Base-by-base conservation (phyloP, 2,329 filamentous ascomycete species). In the Penicillium italicum region DNA sequence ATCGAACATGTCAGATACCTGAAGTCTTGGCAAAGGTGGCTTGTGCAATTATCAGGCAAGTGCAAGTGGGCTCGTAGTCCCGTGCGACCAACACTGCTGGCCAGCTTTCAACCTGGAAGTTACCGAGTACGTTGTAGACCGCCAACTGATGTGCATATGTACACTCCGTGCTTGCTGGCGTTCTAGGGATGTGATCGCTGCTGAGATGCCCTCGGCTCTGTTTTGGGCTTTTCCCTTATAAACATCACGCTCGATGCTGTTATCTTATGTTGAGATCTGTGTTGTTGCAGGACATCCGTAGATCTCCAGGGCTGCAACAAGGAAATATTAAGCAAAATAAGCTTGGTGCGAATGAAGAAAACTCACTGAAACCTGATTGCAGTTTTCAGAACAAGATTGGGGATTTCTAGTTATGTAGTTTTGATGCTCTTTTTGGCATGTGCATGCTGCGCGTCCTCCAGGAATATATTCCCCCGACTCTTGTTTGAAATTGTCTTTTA, bases 81-180 rank as follows among this genome's bases (percentile, higher is more conserved):
- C 57, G 63, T 60, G 63, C 62, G 56, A 65, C 63, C 57, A 58
- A 59, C 42, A 41, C 43, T 16, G 20, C 37, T 40, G 34, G 34
- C 16, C 34, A 46, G 16, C 14, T 34, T 8, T 34, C 30, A 24
- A 37, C 34, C 34, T 37, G 5, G 34, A 37, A 30, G 41, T 46
- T 30, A n/a, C 14, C 20, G 8, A 34, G 20, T 20, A 20, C 11
- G 6, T 33, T 46, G 9, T 46, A 24, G 30, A 44, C 30, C 28
- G 16, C 16, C 33, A 48, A 34, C 20, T 36, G n/a, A 36, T 46
- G 10, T 2, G 14, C 9, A 24, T 8, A 33, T 33, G 22, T 8
- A 16, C 34, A 34, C 14, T n/a, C 18, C 20, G 0, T 46, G 2
- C 28, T 31, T 3, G 5, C 9, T 24, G 20, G 9, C 34, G 5